A percentile compares a stretch with the other conserved stretches of the same genome.
These are phyloP conservation scores for Candida smagusa DNA, from an alignment of 1,139 yeast species.

Conservation along the genomic window DNA sequence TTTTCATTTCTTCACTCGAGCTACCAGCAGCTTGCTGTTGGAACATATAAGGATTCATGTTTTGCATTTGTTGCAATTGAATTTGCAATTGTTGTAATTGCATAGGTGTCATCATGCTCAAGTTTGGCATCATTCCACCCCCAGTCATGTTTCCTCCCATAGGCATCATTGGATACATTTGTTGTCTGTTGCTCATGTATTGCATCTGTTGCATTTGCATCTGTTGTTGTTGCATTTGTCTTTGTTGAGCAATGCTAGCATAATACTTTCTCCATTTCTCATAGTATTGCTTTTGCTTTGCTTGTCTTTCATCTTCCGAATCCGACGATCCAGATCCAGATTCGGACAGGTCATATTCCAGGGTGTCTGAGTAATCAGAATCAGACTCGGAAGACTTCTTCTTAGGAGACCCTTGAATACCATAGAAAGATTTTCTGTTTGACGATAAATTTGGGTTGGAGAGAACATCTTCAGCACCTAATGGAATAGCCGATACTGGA, in stretches of 20 bases:
- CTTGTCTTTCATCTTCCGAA: constrained; percentile 14
- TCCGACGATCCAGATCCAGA: constrained; percentile 14
- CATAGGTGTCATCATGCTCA: constrained; percentile 10
- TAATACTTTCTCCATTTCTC: constrained; percentile 31
- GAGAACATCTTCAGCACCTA: neutral
- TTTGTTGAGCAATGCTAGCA: constrained; percentile 23
- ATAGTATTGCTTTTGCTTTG: constrained; percentile 19
- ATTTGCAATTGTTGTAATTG: constrained; percentile 10
- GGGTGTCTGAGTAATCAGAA: constrained; percentile 11
- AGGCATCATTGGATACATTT: constrained; percentile 11
- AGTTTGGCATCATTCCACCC: constrained; percentile 7
- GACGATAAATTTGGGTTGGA: neutral
- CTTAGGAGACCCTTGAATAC: constrained; percentile 2
- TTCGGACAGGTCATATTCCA: constrained; percentile 10
- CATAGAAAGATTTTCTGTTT: constrained; percentile 3
- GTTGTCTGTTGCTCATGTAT: constrained; percentile 8
- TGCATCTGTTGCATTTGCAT: constrained; percentile 16
- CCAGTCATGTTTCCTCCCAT: constrained; percentile 5
- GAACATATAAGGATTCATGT: constrained; percentile 9
- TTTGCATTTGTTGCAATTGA: constrained; percentile 11
- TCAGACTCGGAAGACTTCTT: constrained; percentile 5
- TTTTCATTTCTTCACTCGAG: neutral
- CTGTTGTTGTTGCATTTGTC: constrained; percentile 18
- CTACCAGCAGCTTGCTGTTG: constrained; percentile 1
- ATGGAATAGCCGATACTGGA: neutral